phyloP scores from a whole-genome alignment of 2,329 filamentous ascomycete genomes.

The Fusarium sp. region DNA sequence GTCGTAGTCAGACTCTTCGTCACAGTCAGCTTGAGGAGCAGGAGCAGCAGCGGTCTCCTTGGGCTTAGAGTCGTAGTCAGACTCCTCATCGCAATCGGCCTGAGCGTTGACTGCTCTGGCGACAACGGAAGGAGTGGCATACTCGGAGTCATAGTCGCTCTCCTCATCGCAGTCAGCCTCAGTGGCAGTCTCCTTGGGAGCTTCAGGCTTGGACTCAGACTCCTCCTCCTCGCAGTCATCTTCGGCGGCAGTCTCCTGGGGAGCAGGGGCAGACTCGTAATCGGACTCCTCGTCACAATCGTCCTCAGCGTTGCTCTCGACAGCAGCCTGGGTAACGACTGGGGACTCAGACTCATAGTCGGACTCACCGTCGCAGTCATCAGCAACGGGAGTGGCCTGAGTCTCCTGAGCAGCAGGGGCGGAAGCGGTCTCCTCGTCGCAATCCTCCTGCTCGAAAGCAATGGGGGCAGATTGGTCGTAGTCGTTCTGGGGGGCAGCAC shows the following conservation, averaged over 20 bases:
- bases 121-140: not conserved
- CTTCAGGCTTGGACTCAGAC: not conserved
- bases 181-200: not conserved
- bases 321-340: not conserved
- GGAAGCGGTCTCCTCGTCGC: not conserved
- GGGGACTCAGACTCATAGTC: not conserved
- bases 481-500: not conserved
- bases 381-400: not conserved
- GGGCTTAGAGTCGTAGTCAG: too few relatives aligned
- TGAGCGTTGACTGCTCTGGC: not conserved
- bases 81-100: not conserved
- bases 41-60: too few relatives aligned
- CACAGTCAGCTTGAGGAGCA: too few relatives aligned
- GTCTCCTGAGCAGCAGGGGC: not conserved
- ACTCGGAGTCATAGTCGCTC: not conserved
- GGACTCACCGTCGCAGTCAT: slow-evolving; percentile 1
- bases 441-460: slow-evolving; percentile 3
- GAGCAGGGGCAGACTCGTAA: not conserved
- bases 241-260: not conserved
- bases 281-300: not conserved
- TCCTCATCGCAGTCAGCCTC: not conserved
- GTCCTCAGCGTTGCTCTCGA: not conserved
- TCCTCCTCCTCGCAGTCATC: not conserved
- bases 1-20: too few relatives aligned
- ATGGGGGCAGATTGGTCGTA: not conserved